Conservation (phyloP, 225 moss, liverwort and hornwort species). For the Pseudoscleropodium purum region DNA sequence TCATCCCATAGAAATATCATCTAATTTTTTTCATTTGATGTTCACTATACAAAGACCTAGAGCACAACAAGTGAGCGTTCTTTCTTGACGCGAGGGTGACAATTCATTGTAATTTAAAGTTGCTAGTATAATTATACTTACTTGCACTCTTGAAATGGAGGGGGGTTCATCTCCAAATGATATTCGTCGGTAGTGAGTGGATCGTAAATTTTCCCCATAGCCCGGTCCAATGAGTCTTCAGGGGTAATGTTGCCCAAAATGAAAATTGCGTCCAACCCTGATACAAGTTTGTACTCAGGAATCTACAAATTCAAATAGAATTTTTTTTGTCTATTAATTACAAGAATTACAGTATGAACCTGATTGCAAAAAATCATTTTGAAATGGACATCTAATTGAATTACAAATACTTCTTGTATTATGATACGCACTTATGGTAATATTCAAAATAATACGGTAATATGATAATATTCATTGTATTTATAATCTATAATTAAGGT, state of each 20-base stretch:
- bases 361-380: not conserved
- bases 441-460: not conserved
- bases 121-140: not conserved
- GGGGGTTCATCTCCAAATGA: slow-evolving; percentile 79
- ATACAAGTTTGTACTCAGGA: slow-evolving; percentile 18
- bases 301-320: not conserved
- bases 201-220: slow-evolving; percentile 63
- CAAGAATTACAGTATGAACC: no score
- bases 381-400: not conserved
- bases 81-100: fast-evolving
- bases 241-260: slow-evolving; percentile 21
- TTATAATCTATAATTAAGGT: not conserved
- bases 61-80: fast-evolving
- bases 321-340: not conserved
- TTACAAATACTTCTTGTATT: not conserved
- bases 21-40: not conserved
- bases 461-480: not conserved
- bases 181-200: slow-evolving; percentile 51
- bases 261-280: slow-evolving; percentile 64
- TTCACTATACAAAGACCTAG: not conserved
- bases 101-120: not conserved
- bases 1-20: not conserved
- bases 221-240: slow-evolving; percentile 64
- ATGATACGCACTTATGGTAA: no score
- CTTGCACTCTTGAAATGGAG: slow-evolving; percentile 30